A percentile compares a stretch with the other conserved stretches of the same genome.
Evolutionary conservation across 2,329 filamentous ascomycete genomes (phyloP).

Genomic region (Monosporascus sp.): DNA sequence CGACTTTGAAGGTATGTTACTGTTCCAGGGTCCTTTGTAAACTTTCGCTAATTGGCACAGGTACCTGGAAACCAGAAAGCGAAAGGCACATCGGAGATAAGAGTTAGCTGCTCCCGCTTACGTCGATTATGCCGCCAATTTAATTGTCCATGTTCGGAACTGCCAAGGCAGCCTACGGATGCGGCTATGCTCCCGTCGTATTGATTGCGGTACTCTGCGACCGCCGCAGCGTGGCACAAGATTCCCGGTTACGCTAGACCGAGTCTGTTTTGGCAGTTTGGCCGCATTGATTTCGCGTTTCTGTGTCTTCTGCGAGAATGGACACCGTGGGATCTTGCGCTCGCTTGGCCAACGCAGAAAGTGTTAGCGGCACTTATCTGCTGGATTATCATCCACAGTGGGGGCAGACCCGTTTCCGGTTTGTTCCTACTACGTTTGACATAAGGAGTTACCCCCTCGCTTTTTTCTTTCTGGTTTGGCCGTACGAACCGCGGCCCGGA

Average conservation of each 20-base stretch:
- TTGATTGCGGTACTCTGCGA: too few relatives aligned
- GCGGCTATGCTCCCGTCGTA: too few relatives aligned
- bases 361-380: background rate
- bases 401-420: background rate
- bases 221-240: too few relatives aligned
- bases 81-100: constrained; percentile 62
- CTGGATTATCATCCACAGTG: background rate
- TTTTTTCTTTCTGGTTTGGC: background rate
- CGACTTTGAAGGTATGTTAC: constrained; percentile 76
- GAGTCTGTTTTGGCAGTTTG: background rate
- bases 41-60: constrained; percentile 31
- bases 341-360: background rate
- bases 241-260: too few relatives aligned
- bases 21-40: background rate
- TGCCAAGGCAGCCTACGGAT: too few relatives aligned
- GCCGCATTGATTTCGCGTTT: background rate
- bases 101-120: constrained; percentile 18
- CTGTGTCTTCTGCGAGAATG: background rate
- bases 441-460: background rate
- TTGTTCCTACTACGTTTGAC: background rate
- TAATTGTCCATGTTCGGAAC: too few relatives aligned
- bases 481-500: background rate
- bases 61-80: constrained; percentile 70
- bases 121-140: constrained; percentile 1
- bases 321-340: background rate